These are phyloP conservation scores for Oenanthe sinensis DNA, from an alignment of 129 eudicot species.

Conservation along the genomic window DNA sequence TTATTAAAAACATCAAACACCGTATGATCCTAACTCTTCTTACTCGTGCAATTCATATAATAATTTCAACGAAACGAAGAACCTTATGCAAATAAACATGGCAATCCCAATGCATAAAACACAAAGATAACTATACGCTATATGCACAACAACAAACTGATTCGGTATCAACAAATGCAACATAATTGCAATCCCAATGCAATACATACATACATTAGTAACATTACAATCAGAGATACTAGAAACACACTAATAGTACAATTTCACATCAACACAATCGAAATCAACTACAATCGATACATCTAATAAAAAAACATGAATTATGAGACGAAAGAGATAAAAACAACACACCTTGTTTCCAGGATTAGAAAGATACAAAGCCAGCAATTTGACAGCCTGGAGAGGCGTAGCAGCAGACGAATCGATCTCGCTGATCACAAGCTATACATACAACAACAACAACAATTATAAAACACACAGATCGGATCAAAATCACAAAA, in stretches of 20 bases:
- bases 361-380: constrained; percentile 59
- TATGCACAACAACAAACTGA: neutral
- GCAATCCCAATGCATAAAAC: neutral
- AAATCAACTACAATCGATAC: neutral
- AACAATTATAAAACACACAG: neutral
- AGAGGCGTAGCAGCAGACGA: constrained; percentile 81
- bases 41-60: neutral
- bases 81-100: neutral
- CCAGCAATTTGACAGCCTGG: constrained; percentile 88
- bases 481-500: constrained; percentile 11
- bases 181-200: neutral
- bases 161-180: neutral
- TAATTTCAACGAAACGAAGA: neutral
- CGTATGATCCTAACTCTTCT: neutral
- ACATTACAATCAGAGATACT: neutral
- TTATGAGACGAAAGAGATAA: neutral
- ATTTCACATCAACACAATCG: neutral
- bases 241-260: neutral
- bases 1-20: neutral
- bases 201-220: neutral
- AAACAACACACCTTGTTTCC: neutral
- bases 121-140: neutral
- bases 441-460: constrained; percentile 29
- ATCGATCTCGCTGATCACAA: constrained; percentile 89
- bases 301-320: neutral